Conservation (phyloP, 2,329 filamentous ascomycete genomes). For the Boeremia exigua region DNA sequence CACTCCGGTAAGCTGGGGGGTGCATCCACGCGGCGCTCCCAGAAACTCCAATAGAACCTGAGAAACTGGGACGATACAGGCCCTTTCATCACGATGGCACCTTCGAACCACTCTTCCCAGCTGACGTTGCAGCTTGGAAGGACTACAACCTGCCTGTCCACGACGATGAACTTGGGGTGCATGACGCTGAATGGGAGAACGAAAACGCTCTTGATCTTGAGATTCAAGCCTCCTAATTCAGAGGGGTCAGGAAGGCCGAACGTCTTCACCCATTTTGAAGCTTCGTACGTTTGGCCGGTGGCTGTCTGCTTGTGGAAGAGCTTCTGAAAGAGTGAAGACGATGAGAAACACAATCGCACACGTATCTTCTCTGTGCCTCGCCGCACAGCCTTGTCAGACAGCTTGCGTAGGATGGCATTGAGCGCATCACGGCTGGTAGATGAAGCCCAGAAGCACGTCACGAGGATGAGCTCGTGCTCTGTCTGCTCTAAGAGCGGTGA, state of each 20-base stretch:
- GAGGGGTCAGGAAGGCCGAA: constrained; percentile 68
- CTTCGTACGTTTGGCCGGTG: constrained; percentile 67
- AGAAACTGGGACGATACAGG: constrained; percentile 67
- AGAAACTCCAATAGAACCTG: constrained; percentile 72
- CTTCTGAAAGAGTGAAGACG: constrained; percentile 74
- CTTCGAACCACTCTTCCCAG: constrained; percentile 89
- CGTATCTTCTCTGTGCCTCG: constrained; percentile 54
- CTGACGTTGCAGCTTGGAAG: constrained; percentile 84
- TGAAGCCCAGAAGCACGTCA: constrained; percentile 82
- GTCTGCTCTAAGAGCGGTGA: constrained; percentile 66
- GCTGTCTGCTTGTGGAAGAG: constrained; percentile 72
- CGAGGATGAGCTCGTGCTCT: constrained; percentile 71
- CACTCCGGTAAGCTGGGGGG: background rate
- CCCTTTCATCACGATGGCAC: constrained; percentile 71
- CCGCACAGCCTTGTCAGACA: constrained; percentile 59
- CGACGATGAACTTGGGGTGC: constrained; percentile 81
- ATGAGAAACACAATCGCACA: constrained; percentile 80
- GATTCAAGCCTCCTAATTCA: constrained; percentile 65
- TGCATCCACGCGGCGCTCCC: constrained; percentile 55
- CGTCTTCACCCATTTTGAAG: constrained; percentile 63
- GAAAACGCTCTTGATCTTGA: constrained; percentile 79
- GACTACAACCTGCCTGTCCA: constrained; percentile 71
- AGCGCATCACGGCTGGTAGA: constrained; percentile 68
- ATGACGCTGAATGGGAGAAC: constrained; percentile 83
- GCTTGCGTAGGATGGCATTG: constrained; percentile 61